Base-by-base conservation (phyloP, 1,139 yeast species). In the Yamadazyma pseudoaaseri region DNA sequence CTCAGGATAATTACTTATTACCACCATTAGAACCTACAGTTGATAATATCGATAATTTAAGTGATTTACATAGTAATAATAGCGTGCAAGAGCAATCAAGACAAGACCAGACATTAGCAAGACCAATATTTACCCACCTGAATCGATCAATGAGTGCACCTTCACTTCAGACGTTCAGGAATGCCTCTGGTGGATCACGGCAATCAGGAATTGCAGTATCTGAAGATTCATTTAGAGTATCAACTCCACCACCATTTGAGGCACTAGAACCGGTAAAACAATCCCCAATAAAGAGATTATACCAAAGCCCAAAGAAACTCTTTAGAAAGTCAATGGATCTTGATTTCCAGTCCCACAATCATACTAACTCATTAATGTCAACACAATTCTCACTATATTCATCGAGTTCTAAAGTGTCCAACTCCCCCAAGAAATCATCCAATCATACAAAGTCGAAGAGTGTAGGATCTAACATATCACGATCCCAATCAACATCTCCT, bases 91-190 rank as follows among this genome's bases (percentile, higher is more conserved):
- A 22, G n/a, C 21, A 18, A 18, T n/a, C n/a, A n/a, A n/a, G n/a
- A n/a, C 20, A 18, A 9, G 6, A 6, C 6, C 9, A 6, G 9
- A 18, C 13, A 18, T 16, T 20, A 6, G 29, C 16, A 7, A 13
- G 24, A 18, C 44, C 49, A 3, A 37, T 48, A 13, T 46, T 41
- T 28, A 33, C 48, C 8, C 39, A 46, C n/a, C 58, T 57, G 58
- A 50, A 47, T 37, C 35, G 66, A 20, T 60, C 70, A 1, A 45
- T 49, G 23, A 62, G 71, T 48, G 73, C 72, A 1, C 73, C 73
- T 5, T 67, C 73, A 3, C 50, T 67, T 24, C 67, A 67, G 38
- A 65, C 73, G 3, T 65, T 53, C 39, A 44, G 68, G 32, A 49
- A 45, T 21, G 36, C 37, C 10, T 41, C 47, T 7, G 23, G 27